Percentiles rank a stretch among this genome's conserved stretches.
Evolutionary conservation across 257 asterid species (phyloP).

Genomic region (Nicotiana paniculata): DNA sequence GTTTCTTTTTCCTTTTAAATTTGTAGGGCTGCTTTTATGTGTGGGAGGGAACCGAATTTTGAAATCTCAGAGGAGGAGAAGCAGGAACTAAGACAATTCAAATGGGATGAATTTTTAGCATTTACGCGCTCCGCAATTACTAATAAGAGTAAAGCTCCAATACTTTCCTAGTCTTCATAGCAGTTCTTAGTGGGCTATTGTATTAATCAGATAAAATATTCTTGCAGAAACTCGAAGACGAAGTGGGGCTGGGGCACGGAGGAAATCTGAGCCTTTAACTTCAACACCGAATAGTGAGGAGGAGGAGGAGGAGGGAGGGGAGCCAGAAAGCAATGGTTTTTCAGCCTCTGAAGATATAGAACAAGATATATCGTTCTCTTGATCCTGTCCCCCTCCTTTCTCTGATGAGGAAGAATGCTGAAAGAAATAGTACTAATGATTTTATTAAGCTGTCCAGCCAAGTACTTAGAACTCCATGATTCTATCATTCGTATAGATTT

Average conservation of each 20-base stretch:
- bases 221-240: conserved; percentile 54
- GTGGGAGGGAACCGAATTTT: conserved; percentile 95
- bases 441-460: conserved; percentile 13
- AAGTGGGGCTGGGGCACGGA: conserved; percentile 32
- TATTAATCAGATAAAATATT: neutral
- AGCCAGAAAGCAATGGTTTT: conserved; percentile 22
- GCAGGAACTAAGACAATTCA: conserved; percentile 56
- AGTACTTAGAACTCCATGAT: neutral
- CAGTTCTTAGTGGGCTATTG: neutral
- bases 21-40: conserved; percentile 93
- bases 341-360: conserved; percentile 59
- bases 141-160: conserved; percentile 51
- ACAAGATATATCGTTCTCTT: conserved; percentile 30
- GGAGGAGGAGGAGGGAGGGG: conserved; percentile 36
- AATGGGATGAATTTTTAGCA: conserved; percentile 80
- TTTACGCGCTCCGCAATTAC: conserved; percentile 78
- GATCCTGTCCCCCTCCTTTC: conserved; percentile 2
- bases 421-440: neutral
- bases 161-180: neutral
- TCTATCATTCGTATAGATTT: neutral
- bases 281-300: conserved; percentile 24
- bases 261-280: conserved; percentile 26
- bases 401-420: neutral
- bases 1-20: neutral
- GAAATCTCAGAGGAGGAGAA: conserved; percentile 81